Evolutionary conservation across 768 basidiomycete genomes (phyloP).

Genomic region (Hypholoma fasciculare): DNA sequence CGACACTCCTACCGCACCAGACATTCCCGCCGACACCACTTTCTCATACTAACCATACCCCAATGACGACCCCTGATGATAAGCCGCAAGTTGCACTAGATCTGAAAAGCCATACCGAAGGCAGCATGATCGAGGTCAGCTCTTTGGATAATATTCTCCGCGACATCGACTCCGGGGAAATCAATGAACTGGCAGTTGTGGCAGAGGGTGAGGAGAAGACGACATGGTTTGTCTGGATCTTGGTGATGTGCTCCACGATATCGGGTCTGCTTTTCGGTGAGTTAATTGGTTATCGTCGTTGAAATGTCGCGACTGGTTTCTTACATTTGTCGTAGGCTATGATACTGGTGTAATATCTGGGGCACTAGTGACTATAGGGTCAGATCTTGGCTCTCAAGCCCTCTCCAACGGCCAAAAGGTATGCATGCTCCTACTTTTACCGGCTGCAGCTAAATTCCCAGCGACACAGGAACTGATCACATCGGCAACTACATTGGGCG

Average conservation of each 20-base stretch:
- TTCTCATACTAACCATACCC: background rate
- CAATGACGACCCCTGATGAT: constrained; percentile 11
- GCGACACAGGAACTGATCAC: constrained; percentile 71
- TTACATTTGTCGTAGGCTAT: constrained; percentile 48
- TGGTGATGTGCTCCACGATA: constrained; percentile 74
- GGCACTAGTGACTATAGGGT: constrained; percentile 72
- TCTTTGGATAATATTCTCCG: constrained; percentile 20
- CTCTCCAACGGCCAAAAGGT: constrained; percentile 70
- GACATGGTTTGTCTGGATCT: constrained; percentile 77
- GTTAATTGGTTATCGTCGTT: constrained; percentile 17
- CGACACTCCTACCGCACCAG: background rate
- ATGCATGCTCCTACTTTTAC: background rate
- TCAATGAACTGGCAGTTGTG: constrained; percentile 58
- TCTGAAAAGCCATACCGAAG: constrained; percentile 6
- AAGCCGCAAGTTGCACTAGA: background rate
- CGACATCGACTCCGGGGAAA: constrained; percentile 45
- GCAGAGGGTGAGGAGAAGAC: constrained; percentile 67
- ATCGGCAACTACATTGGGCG: constrained; percentile 75
- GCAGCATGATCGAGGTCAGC: constrained; percentile 13
- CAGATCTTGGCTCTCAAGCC: constrained; percentile 57
- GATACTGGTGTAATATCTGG: constrained; percentile 84
- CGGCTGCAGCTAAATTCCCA: background rate
- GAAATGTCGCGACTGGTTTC: background rate
- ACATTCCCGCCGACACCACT: background rate
- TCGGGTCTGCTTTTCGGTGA: constrained; percentile 75